These are phyloP conservation scores for Penicillium flavigenum DNA, from an alignment of 495 filamentous ascomycete species.

Conservation along the genomic window DNA sequence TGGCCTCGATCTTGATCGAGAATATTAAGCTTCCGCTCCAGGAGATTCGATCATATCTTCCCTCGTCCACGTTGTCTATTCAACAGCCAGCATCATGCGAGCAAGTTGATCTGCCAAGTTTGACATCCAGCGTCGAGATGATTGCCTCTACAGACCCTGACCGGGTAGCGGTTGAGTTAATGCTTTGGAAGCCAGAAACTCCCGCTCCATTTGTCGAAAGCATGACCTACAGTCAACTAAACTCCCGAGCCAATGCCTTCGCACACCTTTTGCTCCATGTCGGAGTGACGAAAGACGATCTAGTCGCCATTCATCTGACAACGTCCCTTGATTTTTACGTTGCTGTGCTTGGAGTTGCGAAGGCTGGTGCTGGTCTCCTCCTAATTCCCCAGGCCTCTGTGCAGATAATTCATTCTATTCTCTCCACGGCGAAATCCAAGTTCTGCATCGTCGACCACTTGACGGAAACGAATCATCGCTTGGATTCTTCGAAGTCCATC, in stretches of 20 bases:
- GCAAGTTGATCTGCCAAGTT: conserved; percentile 18
- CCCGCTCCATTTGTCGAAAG: conserved; percentile 28
- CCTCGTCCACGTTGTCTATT: conserved; percentile 51
- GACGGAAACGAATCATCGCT: background rate
- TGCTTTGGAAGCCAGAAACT: conserved; percentile 37
- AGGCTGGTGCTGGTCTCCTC: conserved; percentile 71
- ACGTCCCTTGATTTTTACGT: conserved; percentile 67
- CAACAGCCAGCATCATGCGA: conserved; percentile 41
- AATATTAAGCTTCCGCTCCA: conserved; percentile 36
- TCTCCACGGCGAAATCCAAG: conserved; percentile 50
- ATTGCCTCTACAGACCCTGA: conserved; percentile 48
- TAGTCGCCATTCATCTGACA: conserved; percentile 68
- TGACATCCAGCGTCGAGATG: conserved; percentile 55
- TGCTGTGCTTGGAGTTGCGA: conserved; percentile 68
- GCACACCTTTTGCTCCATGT: conserved; percentile 53
- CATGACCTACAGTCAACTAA: conserved; percentile 63
- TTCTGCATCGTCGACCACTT: conserved; percentile 45
- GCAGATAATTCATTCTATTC: conserved; percentile 52
- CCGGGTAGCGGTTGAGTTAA: conserved; percentile 60
- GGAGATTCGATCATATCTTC: conserved; percentile 33
- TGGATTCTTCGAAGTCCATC: conserved; percentile 21
- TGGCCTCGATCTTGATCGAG: conserved; percentile 48
- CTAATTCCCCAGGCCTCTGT: conserved; percentile 62
- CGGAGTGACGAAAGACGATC: conserved; percentile 47
- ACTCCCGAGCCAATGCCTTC: conserved; percentile 61